A percentile compares a stretch with the other conserved stretches of the same genome.
Conservation (phyloP, 2,329 filamentous ascomycete species). For the Penicillium sumatraense region DNA sequence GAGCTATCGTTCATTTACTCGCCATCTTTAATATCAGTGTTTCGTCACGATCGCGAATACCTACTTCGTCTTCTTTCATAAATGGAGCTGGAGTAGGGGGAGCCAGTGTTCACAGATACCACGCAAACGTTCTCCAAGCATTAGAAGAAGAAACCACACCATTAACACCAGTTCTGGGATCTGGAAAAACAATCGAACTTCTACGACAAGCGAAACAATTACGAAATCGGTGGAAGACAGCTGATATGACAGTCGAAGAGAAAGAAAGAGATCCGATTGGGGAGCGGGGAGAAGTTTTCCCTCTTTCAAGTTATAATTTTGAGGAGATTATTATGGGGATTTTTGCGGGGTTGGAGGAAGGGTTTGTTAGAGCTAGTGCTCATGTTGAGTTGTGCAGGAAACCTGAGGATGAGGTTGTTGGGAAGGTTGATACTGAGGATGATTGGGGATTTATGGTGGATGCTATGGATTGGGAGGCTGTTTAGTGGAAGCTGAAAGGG, state of each 20-base stretch:
- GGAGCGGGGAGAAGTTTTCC: constrained; percentile 30
- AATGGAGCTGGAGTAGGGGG: background rate
- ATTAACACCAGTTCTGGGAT: constrained; percentile 60
- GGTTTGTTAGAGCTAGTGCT: constrained; percentile 57
- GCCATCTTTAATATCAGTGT: constrained; percentile 65
- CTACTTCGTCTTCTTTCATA: background rate
- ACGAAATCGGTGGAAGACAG: constrained; percentile 74
- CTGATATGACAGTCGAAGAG: constrained; percentile 52
- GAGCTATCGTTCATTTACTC: constrained; percentile 70
- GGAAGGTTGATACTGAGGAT: constrained; percentile 37
- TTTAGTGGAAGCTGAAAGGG: too few species aligned
- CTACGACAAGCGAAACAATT: constrained; percentile 70
- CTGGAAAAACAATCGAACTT: constrained; percentile 60
- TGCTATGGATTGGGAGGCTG: constrained; percentile 63
- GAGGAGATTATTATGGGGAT: constrained; percentile 63
- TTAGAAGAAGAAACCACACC: constrained; percentile 63
- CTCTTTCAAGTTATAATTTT: constrained; percentile 66
- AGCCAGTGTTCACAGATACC: constrained; percentile 61
- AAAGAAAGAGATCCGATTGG: constrained; percentile 27
- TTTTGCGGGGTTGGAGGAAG: constrained; percentile 63
- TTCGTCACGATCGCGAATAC: constrained; percentile 28
- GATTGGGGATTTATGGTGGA: constrained; percentile 64
- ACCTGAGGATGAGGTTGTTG: constrained; percentile 16
- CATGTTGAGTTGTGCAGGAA: constrained; percentile 44
- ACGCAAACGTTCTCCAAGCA: constrained; percentile 70